Base-by-base conservation (phyloP, 768 basidiomycete genomes). In the Clathrus columnatus region DNA sequence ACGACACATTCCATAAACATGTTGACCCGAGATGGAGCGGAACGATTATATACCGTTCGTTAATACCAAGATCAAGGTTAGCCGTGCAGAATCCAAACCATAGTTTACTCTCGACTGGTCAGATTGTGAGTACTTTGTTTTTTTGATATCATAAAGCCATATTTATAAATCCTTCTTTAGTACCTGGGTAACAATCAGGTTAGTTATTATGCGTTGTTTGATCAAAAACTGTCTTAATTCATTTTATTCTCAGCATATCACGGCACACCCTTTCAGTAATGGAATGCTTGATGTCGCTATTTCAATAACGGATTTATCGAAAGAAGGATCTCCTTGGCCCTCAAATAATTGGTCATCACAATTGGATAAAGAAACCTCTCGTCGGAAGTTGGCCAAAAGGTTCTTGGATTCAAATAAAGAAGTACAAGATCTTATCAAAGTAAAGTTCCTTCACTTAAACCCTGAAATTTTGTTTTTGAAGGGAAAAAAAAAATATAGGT, bases 201-300 rank as follows among this genome's bases (percentile, higher is more conserved):
- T 28, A 28, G 50, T 28, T 27, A 36, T 17, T 10, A 14, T 8
- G 36, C 4, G 11, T 36, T n/a, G 14, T 36, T 36, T 2, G 11
- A 14, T 36, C 16, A 7, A 32, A 36, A 11, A 11, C 10, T 36
- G 11, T n/a, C 11, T 36, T 32, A 6, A 32, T 14, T 29, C 28
- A 26, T 36, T 21, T 21, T 32, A 16, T 44, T 23, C 30, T 50
- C 54, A 76, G 76, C 76, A 77, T 54, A 69, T 77, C 30, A 75
- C 77, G 28, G 71, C 72, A 60, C 77, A 78, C 60, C 70, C 73
- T 1, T 75, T 78, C 42, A 73, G 75, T 1, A 67, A 67, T 54
- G 72, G 74, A 5, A 58, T 70, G 7, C 50, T 77, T 30, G 76
- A 75, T 21, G 56, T 72, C 16, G 70, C 59, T 4, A 72, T 67